Conservation (phyloP, 1,284 basidiomycete genomes). For the Schizophyllum amplum region DNA sequence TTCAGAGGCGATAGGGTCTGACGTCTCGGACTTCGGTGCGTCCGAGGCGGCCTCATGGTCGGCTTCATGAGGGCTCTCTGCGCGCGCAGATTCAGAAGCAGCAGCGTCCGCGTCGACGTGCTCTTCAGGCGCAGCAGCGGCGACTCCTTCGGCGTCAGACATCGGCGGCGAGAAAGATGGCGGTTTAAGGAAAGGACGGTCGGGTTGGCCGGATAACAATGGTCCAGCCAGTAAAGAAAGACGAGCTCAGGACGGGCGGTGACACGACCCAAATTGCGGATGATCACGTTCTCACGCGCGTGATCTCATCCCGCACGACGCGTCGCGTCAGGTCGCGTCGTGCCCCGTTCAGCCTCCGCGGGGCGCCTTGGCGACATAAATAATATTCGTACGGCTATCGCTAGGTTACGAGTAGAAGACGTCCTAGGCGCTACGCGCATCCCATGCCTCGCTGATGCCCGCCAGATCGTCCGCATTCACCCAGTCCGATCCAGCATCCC, state of each 20-base stretch:
- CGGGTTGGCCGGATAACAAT: too few species aligned
- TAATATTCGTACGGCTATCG: neutral
- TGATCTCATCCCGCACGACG: too few species aligned
- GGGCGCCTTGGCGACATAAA: neutral
- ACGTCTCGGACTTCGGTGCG: neutral
- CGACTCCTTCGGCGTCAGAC: neutral
- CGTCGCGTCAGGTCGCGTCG: too few species aligned
- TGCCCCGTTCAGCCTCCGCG: neutral
- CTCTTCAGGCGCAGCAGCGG: neutral
- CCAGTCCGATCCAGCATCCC: constrained; percentile 42
- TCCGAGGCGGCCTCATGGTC: neutral
- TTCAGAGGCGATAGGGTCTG: neutral
- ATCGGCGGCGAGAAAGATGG: neutral
- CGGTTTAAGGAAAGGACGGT: neutral
- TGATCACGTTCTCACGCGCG: neutral
- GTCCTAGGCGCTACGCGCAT: neutral
- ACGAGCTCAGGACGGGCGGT: neutral
- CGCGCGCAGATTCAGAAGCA: neutral
- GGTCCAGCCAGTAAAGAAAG: too few species aligned
- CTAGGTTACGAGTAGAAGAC: neutral
- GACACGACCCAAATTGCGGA: neutral
- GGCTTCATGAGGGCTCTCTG: neutral
- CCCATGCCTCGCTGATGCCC: constrained; percentile 19
- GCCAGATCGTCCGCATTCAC: constrained; percentile 46
- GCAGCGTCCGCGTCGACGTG: neutral